These are phyloP conservation scores for Penicillium pancosmium DNA, from an alignment of 495 filamentous ascomycete species.

Conservation along the genomic window DNA sequence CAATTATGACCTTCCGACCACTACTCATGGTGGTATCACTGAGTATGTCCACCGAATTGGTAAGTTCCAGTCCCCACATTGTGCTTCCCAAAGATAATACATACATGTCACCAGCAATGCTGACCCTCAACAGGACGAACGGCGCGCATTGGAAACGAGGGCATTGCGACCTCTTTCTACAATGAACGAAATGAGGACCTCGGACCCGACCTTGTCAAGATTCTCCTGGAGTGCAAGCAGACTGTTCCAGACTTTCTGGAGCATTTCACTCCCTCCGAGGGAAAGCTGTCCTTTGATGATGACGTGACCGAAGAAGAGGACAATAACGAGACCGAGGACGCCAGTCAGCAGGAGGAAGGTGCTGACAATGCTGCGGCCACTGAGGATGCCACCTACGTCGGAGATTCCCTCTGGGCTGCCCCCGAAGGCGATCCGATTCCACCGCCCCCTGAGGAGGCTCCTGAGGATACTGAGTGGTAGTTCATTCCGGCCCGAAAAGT, in stretches of 20 bases:
- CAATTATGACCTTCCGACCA: slow-evolving; percentile 83
- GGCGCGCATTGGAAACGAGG: slow-evolving; percentile 87
- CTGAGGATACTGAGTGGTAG: neutral
- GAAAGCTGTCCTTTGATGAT: slow-evolving; percentile 59
- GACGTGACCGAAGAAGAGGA: slow-evolving; percentile 59
- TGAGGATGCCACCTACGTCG: neutral
- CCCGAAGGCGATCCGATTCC: neutral
- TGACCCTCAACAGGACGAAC: slow-evolving; percentile 68
- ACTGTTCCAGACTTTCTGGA: slow-evolving; percentile 80
- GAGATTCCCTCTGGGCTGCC: neutral
- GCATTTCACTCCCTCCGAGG: slow-evolving; percentile 55
- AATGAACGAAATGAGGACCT: slow-evolving; percentile 70
- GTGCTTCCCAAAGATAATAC: too few relatives aligned
- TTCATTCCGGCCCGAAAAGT: neutral
- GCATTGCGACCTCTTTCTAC: slow-evolving; percentile 88
- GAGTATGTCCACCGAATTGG: slow-evolving; percentile 96
- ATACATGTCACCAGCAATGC: neutral
- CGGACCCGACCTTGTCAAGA: slow-evolving; percentile 69
- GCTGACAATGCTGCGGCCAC: neutral
- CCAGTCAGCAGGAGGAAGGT: slow-evolving; percentile 5
- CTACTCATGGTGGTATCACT: slow-evolving; percentile 77
- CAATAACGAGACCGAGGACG: slow-evolving; percentile 15
- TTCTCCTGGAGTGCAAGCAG: slow-evolving; percentile 78
- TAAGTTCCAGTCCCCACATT: slow-evolving; percentile 37
- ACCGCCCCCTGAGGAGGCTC: neutral